Conservation (phyloP, 2,329 filamentous ascomycete species). For the Microthyrium microscopicum region DNA sequence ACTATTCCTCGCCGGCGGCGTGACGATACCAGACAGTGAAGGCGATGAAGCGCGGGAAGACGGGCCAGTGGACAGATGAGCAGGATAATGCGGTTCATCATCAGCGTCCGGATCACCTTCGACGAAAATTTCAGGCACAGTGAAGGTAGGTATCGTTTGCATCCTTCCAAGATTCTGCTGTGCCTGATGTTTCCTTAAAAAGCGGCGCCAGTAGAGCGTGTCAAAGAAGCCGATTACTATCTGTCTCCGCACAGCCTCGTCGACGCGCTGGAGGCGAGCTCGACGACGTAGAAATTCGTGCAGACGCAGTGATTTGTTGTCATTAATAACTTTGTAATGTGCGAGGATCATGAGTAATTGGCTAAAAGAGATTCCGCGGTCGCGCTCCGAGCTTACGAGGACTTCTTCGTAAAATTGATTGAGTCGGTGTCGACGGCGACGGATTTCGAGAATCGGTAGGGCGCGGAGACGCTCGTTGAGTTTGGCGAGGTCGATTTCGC, state of each 20-base stretch:
- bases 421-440: constrained; percentile 58
- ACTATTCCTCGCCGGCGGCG: neutral
- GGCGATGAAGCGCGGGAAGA: constrained; percentile 3
- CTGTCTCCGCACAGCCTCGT: constrained; percentile 82
- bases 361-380: constrained; percentile 80
- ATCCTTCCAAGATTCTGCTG: constrained; percentile 59
- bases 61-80: constrained; percentile 1
- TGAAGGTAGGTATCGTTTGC: constrained; percentile 60
- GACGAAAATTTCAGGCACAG: constrained; percentile 78
- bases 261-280: constrained; percentile 78
- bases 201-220: constrained; percentile 73
- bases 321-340: constrained; percentile 96
- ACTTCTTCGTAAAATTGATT: constrained; percentile 97
- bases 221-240: constrained; percentile 92
- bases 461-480: constrained; percentile 56
- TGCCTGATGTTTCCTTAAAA: constrained; percentile 61
- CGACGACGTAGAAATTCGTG: constrained; percentile 89
- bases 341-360: constrained; percentile 87
- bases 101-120: constrained; percentile 48
- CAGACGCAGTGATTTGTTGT: constrained; percentile 70
- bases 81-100: neutral
- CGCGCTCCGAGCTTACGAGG: constrained; percentile 78
- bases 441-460: constrained; percentile 62
- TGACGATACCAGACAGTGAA: constrained; percentile 5
- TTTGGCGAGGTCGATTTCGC: constrained; percentile 51